Evolutionary conservation across 2,329 filamentous ascomycete genomes (phyloP), one percentile per base, ranked within the genome.

Genomic region (Botryotinia convoluta): DNA sequence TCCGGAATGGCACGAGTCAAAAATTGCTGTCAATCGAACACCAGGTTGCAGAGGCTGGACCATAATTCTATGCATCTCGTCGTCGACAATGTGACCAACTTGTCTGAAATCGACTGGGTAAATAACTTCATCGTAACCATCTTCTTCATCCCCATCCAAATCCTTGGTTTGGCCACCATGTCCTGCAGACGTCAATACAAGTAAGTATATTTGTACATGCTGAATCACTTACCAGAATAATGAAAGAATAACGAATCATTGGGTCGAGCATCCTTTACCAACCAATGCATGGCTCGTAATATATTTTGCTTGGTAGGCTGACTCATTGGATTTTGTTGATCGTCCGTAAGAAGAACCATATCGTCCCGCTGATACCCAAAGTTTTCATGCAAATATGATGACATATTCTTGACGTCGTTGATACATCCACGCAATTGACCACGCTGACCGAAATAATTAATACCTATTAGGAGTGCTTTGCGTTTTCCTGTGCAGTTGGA

Each of bases 341-440:
- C 95, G 81, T 98, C 95, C 57, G 95, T 98, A 81, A 98, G 87
- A 75, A 96, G 91, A 32, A 98, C 95, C 95, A 98, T 98, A 81
- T 98, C 95, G 83, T 98, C 95, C 74, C 94, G 87, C 83, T 94
- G 94, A 83, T 98, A 98, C 44, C 93, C 93, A 82, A 97, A 98
- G 80, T 94, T 91, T 82, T 95, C 90, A 76, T 93, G 93, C 74
- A 98, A 86, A 81, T 97, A 98, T 68, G 88, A 88, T 35, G 94
- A 97, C 94, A 98, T 97, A 85, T 98, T 98, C 84, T 95, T 93
- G 61, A 98, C 95, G 81, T 98, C 95, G 81, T 98, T 98, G 85
- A 98, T 98, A 81, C 95, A 98, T 63, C 95, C 95, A 73, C 94
- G 88, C 65, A 98, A 86, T 85, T 98, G 93, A 42, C 95, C 95